Evolutionary conservation across 2,329 filamentous ascomycete species (phyloP), one percentile per base, ranked within the genome.

Genomic region (Colletotrichum truncatum): DNA sequence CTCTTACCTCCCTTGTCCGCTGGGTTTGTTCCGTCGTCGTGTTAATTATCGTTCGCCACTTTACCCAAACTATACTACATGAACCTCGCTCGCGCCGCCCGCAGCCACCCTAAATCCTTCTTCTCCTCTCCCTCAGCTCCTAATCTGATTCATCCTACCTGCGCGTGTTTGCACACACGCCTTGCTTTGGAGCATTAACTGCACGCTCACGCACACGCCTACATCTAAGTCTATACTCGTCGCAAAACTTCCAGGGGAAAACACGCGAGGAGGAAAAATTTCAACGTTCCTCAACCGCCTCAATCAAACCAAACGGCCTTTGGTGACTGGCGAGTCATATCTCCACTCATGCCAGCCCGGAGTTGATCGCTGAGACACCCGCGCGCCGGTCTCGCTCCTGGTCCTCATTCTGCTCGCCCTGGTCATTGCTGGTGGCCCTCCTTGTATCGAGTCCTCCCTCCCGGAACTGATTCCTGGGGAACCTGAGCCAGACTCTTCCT

Each of bases 311-410:
- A 45, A 65, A 65, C 56, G 49, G 56, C 43, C n/a, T n/a, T n/a
- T n/a, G n/a, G n/a, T n/a, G 39, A 11, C 39, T 48, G 55, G 49
- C 57, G 28, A 55, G 57, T 65, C 49, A 48, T 48, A 65, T 65
- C 43, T 62, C 43, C 57, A 65, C 57, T 45, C 62, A 65, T 65
- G 62, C 62, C 62, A 65, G 49, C 51, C 57, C 39, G 62, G 48
- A 62, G 62, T 62, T 65, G 62, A 62, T 49, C 57, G 41, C 62
- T 65, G 62, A 65, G 62, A 65, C 62, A 62, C 26, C 62, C 57
- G 57, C 49, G 62, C 57, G 62, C 62, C 62, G 62, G 62, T 65
- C 62, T 65, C 62, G 62, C 57, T 65, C 41, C 53, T 48, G 43
- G 45, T 43, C 62, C 48, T 61, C 48, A n/a, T n/a, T n/a, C n/a